Conservation (phyloP, 2,329 filamentous ascomycete genomes). For the Alternaria viburni region DNA sequence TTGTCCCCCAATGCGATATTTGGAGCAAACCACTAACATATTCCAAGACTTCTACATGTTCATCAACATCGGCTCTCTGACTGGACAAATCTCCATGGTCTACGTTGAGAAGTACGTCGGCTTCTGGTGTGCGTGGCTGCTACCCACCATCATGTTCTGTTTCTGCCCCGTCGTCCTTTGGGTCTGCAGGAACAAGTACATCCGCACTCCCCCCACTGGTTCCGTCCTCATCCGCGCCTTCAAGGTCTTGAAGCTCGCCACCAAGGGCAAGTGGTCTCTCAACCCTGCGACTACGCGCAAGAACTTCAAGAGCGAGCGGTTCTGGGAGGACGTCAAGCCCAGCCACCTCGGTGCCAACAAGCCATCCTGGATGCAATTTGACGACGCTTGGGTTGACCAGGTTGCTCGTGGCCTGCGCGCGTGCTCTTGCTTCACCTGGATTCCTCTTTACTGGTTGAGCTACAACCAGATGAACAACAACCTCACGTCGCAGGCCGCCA, state of each 20-base stretch:
- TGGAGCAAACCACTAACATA: not conserved
- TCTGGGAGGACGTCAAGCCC: conserved; percentile 75
- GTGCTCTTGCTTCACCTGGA: conserved; percentile 61
- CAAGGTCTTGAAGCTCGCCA: conserved; percentile 64
- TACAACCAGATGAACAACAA: conserved; percentile 64
- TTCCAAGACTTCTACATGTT: conserved; percentile 24
- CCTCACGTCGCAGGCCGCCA: conserved; percentile 61
- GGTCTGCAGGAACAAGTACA: conserved; percentile 67
- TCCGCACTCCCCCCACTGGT: conserved; percentile 69
- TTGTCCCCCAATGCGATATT: not conserved
- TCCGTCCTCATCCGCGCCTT: conserved; percentile 74
- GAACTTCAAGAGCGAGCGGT: conserved; percentile 62
- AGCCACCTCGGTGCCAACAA: conserved; percentile 64
- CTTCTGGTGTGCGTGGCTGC: conserved; percentile 74
- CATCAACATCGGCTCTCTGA: conserved; percentile 65
- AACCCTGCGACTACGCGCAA: conserved; percentile 66
- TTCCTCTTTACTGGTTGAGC: conserved; percentile 52
- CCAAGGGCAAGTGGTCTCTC: conserved; percentile 68
- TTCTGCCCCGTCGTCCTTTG: conserved; percentile 67
- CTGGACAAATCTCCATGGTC: conserved; percentile 75
- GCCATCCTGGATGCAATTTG: conserved; percentile 79
- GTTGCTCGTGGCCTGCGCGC: conserved; percentile 49
- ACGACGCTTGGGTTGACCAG: conserved; percentile 79
- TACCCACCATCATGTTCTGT: conserved; percentile 71
- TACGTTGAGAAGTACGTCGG: conserved; percentile 78